phyloP scores from a whole-genome alignment of 495 filamentous ascomycete species.

The Penicillium tannophilum region DNA sequence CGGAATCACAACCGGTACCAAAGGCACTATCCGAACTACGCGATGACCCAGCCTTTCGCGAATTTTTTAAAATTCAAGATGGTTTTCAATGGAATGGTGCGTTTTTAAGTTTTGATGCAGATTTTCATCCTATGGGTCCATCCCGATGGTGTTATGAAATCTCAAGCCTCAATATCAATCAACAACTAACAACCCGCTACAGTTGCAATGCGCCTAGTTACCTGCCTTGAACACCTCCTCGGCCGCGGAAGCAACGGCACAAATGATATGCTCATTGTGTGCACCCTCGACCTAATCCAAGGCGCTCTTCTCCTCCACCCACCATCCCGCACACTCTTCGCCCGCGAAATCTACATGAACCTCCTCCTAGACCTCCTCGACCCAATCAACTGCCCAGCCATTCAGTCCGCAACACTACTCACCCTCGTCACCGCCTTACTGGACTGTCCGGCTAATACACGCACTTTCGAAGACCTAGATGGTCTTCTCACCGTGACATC shows the following conservation, averaged over 20 bases:
- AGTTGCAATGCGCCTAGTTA: conserved; percentile 84
- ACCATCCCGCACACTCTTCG: conserved; percentile 85
- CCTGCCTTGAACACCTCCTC: conserved; percentile 84
- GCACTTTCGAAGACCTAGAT: conserved; percentile 90
- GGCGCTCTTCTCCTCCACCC: conserved; percentile 89
- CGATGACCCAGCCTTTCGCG: conserved; percentile 87
- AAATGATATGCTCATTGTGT: conserved; percentile 87
- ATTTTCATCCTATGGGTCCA: neutral
- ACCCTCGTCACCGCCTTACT: conserved; percentile 88
- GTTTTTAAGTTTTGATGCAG: conserved; percentile 16
- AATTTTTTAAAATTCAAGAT: conserved; percentile 96
- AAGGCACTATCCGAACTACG: conserved; percentile 70
- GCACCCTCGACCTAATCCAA: conserved; percentile 86
- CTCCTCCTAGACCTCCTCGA: conserved; percentile 94
- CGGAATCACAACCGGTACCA: conserved; percentile 45
- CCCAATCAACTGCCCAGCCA: conserved; percentile 84
- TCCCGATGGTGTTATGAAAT: neutral
- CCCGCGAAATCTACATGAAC: conserved; percentile 93
- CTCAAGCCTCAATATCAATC: neutral
- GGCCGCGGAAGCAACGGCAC: conserved; percentile 77
- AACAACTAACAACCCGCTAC: conserved; percentile 2
- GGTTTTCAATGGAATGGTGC: conserved; percentile 95
- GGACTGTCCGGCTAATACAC: conserved; percentile 79
- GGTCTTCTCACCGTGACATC: conserved; percentile 91
- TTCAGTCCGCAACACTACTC: conserved; percentile 86